Percentiles rank a stretch among this genome's conserved stretches.
Conservation (phyloP, 768 basidiomycete species). For the Galerina marginata region DNA sequence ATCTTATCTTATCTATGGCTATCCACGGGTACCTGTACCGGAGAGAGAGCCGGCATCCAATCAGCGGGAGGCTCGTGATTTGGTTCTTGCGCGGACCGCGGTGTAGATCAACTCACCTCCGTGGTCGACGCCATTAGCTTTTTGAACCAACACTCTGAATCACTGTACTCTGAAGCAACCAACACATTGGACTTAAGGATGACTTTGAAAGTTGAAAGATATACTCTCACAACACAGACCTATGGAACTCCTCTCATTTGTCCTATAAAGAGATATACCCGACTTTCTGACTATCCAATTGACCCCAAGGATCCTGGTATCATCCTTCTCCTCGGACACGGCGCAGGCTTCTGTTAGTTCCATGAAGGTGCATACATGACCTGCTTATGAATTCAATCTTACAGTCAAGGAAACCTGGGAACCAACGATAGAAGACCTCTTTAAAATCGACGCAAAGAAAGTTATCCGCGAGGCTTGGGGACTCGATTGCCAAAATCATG, state of each 20-base stretch:
- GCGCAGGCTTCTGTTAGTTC: slow-evolving; percentile 36
- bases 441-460: slow-evolving; percentile 26
- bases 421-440: slow-evolving; percentile 38
- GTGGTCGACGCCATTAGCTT: too few relatives aligned
- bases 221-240: slow-evolving; percentile 30
- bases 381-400: background rate
- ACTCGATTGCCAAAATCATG: slow-evolving; percentile 45
- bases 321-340: slow-evolving; percentile 33
- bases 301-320: slow-evolving; percentile 20
- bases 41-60: too few relatives aligned
- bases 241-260: slow-evolving; percentile 30
- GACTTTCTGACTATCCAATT: background rate
- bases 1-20: too few relatives aligned
- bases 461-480: slow-evolving; percentile 41
- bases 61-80: too few relatives aligned
- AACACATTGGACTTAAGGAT: background rate
- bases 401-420: slow-evolving; percentile 49
- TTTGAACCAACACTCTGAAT: too few relatives aligned
- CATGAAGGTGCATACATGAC: too few relatives aligned
- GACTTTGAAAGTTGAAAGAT: slow-evolving; percentile 23
- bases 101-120: too few relatives aligned
- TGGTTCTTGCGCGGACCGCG: too few relatives aligned
- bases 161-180: too few relatives aligned
- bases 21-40: too few relatives aligned
- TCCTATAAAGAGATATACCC: slow-evolving; percentile 35